Evolutionary conservation across 257 asterid species (phyloP).

Genomic region (Verbena officinalis): DNA sequence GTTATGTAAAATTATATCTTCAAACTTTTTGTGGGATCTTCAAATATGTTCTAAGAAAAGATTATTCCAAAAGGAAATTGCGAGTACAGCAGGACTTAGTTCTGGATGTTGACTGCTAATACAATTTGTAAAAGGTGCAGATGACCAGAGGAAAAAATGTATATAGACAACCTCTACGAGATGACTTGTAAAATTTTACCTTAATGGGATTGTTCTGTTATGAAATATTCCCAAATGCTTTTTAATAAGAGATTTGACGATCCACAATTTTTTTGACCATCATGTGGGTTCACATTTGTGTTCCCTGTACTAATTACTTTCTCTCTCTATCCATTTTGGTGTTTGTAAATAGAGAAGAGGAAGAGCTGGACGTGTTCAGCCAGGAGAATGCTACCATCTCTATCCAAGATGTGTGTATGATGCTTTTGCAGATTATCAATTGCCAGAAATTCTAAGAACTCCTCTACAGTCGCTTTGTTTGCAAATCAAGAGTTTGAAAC

Average conservation of each 20-base stretch:
- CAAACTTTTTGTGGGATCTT: constrained; percentile 2
- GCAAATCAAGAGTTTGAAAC: constrained; percentile 91
- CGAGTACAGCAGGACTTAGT: too few species aligned
- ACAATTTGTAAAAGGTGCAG: constrained; percentile 2
- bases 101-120: constrained; percentile 22
- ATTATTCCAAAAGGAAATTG: too few species aligned
- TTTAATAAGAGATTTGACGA: constrained; percentile 4
- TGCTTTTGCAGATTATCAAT: constrained; percentile 81
- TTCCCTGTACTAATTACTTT: constrained; percentile 22
- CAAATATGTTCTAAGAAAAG: too few species aligned
- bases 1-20: not conserved
- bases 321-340: constrained; percentile 27
- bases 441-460: constrained; percentile 94
- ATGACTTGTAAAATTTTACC: not conserved
- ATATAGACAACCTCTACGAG: constrained; percentile 1
- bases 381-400: constrained; percentile 95
- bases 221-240: constrained; percentile 13
- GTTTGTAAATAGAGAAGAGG: constrained; percentile 81
- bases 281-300: constrained; percentile 5
- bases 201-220: not conserved
- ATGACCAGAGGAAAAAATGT: constrained; percentile 4
- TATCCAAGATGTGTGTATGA: constrained; percentile 86
- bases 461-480: constrained; percentile 96
- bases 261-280: constrained; percentile 11
- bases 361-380: constrained; percentile 99